Evolutionary conservation across 345 rosid species (phyloP).

Genomic region (Heritiera fomes): DNA sequence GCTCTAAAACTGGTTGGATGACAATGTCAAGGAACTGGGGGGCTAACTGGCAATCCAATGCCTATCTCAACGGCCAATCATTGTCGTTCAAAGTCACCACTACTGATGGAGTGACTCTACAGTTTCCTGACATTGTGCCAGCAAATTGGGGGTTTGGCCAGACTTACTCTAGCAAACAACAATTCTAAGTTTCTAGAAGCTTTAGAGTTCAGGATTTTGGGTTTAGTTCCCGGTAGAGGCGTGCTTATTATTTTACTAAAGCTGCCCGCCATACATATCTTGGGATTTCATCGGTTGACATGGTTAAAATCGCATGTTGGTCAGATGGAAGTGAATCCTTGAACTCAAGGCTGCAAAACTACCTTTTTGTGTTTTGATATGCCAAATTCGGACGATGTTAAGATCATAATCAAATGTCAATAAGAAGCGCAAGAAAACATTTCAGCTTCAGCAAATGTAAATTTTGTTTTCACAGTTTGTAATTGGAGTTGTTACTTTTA

Average conservation of each 20-base stretch:
- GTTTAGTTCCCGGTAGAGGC: slow-evolving; percentile 39
- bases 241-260: slow-evolving; percentile 32
- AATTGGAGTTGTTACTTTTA: slow-evolving; percentile 15
- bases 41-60: slow-evolving; percentile 91
- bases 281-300: background rate
- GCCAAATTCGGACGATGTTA: background rate
- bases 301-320: background rate
- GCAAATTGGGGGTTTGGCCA: slow-evolving; percentile 77
- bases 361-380: background rate
- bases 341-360: slow-evolving; percentile 19
- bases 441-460: slow-evolving; percentile 21
- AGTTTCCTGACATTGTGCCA: slow-evolving; percentile 54
- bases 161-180: slow-evolving; percentile 45
- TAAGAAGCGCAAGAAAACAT: slow-evolving; percentile 21
- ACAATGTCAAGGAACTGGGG: slow-evolving; percentile 96
- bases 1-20: slow-evolving; percentile 74
- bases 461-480: slow-evolving; percentile 18
- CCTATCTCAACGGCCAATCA: slow-evolving; percentile 75
- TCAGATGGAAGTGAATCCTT: slow-evolving; percentile 11
- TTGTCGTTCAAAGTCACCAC: slow-evolving; percentile 75
- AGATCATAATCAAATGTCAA: slow-evolving; percentile 16
- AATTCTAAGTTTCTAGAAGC: slow-evolving; percentile 35
- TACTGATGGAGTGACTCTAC: slow-evolving; percentile 57
- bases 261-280: slow-evolving; percentile 46
- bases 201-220: slow-evolving; percentile 20